Percentiles rank a stretch among this genome's conserved stretches.
Evolutionary conservation across 495 filamentous ascomycete genomes (phyloP).

Genomic region (Jackrogersella minutella): DNA sequence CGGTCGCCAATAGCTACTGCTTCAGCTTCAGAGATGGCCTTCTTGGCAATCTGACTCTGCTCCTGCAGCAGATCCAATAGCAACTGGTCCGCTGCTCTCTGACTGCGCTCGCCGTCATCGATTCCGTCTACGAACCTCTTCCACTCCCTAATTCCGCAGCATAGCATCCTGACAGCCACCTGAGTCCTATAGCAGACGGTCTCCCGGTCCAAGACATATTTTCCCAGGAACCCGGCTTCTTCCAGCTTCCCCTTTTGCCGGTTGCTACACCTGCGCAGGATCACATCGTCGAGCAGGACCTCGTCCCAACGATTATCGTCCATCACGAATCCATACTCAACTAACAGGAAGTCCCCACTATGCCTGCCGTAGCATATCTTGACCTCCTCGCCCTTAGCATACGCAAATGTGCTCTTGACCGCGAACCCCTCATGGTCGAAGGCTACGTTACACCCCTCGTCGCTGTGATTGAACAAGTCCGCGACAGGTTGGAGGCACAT

Average conservation of each 20-base stretch:
- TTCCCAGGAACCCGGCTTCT: constrained; percentile 69
- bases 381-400: constrained; percentile 74
- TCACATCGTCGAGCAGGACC: constrained; percentile 70
- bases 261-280: constrained; percentile 62
- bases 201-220: constrained; percentile 68
- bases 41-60: constrained; percentile 45
- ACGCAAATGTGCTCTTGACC: constrained; percentile 63
- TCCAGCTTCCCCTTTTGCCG: constrained; percentile 61
- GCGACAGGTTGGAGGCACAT: constrained; percentile 86
- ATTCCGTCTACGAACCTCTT: constrained; percentile 47
- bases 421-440: constrained; percentile 68
- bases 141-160: constrained; percentile 48
- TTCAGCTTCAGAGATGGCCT: constrained; percentile 48
- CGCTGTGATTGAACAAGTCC: constrained; percentile 86
- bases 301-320: constrained; percentile 72
- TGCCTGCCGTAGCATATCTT: constrained; percentile 83
- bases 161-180: constrained; percentile 66
- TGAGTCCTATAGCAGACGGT: constrained; percentile 76
- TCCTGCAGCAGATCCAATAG: constrained; percentile 40
- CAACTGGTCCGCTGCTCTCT: constrained; percentile 43
- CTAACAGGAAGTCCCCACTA: constrained; percentile 80
- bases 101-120: constrained; percentile 49
- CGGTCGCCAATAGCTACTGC: constrained; percentile 40
- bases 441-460: constrained; percentile 68
- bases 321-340: constrained; percentile 85